Base-by-base conservation (phyloP, 257 asterid genomes). In the Capsicum pubescens region DNA sequence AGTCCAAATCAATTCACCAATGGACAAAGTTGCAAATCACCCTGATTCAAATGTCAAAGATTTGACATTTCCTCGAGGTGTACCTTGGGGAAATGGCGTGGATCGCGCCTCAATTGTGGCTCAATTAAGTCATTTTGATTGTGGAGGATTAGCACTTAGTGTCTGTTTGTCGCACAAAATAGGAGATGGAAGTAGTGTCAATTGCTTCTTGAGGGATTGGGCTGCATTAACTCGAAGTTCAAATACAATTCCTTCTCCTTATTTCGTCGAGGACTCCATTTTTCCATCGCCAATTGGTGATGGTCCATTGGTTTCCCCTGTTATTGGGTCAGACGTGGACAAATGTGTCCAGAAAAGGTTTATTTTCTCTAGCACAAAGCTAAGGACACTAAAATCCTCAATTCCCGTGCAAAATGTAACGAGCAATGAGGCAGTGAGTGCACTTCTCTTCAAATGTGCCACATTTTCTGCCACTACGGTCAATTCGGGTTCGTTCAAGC, bases 111-210 rank as follows among this genome's bases (percentile, higher is more conserved):
- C 21, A 13, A 12, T 21, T 6, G 13, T 56, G 4, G n/a, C 44
- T 44, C 48, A 44, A 44, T 44, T 44, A 44, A 44, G 21, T 1
- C 42, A 64, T 56, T 84, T 84, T 36, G 84, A 80, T 12, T 84
- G 87, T 9, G 63, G 72, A 0, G 81, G 74, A 36, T 14, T 52
- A 14, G 63, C 81, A 3, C 4, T 79, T 2, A 36, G 72, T 12
- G 13, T 69, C 2, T 54, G 63, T 5, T 0, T 56, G 7, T 36
- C 81, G 1, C 84, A 84, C 10, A 84, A 21, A 44, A 2, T 79
- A 3, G 81, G 63, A 13, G 84, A 84, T 16, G 84, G 17, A 11
- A 2, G 9, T 1, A 55, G 72, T 12, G 6, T n/a, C 1, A 1
- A 8, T 12, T 64, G 19, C 1, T 84, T 80, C 11, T 1, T 80